Conservation (phyloP, 129 eudicot genomes). For the Glebionis coronaria region DNA sequence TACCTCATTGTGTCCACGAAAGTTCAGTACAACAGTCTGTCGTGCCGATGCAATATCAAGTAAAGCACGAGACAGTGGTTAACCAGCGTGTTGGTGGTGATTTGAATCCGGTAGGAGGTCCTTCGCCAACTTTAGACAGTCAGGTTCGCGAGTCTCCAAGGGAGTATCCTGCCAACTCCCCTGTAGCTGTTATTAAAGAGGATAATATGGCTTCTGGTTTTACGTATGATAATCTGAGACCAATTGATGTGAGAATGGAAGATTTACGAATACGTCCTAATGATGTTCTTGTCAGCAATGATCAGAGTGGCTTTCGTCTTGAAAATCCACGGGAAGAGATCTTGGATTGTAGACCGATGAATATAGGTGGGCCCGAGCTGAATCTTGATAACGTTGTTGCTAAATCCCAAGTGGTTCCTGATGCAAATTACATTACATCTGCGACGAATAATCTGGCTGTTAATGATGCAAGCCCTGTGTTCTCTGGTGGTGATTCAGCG, state of each 20-base stretch:
- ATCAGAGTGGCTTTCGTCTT: conserved; percentile 28
- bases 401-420: conserved; percentile 29
- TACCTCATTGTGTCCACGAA: conserved; percentile 42
- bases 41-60: conserved; percentile 43
- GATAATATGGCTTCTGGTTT: conserved; percentile 35
- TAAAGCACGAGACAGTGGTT: conserved; percentile 36
- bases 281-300: conserved; percentile 41
- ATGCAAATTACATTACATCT: conserved; percentile 30
- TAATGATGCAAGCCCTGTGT: conserved; percentile 23
- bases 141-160: conserved; percentile 52
- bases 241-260: conserved; percentile 65
- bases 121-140: conserved; percentile 38
- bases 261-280: conserved; percentile 49
- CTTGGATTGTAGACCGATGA: conserved; percentile 35
- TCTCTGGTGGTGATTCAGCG: conserved; percentile 27
- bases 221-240: conserved; percentile 48
- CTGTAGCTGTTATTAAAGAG: conserved; percentile 37
- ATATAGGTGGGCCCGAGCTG: not conserved
- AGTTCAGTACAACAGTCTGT: conserved; percentile 34
- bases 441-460: conserved; percentile 38
- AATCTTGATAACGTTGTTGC: conserved; percentile 6
- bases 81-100: no score
- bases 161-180: conserved; percentile 37
- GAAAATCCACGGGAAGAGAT: conserved; percentile 45
- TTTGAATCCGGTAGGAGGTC: conserved; percentile 36